Evolutionary conservation across 2,329 filamentous ascomycete genomes (phyloP).

Genomic region (Phoma sp.): DNA sequence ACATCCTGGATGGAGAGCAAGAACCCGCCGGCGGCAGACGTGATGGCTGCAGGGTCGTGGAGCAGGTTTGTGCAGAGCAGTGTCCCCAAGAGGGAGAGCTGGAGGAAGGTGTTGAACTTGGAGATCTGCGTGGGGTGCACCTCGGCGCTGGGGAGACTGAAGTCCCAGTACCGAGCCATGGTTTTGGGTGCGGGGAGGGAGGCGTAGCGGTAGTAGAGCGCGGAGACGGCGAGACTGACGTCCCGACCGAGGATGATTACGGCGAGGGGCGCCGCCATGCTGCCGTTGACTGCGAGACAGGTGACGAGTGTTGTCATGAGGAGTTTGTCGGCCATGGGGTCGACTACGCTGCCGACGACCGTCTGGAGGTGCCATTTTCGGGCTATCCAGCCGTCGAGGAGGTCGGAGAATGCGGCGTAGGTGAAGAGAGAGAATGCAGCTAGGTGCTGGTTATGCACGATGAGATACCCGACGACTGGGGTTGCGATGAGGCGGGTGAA

Average conservation of each 20-base stretch:
- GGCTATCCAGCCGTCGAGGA: constrained; percentile 94
- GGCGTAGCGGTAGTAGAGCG: constrained; percentile 95
- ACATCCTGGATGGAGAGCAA: constrained; percentile 32
- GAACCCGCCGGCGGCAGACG: constrained; percentile 45
- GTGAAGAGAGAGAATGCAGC: constrained; percentile 85
- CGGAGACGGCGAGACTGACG: constrained; percentile 78
- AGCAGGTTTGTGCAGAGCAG: constrained; percentile 82
- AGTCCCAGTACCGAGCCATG: constrained; percentile 93
- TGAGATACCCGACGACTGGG: constrained; percentile 84
- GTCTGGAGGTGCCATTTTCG: constrained; percentile 86
- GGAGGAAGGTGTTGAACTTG: constrained; percentile 91
- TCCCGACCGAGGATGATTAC: constrained; percentile 91
- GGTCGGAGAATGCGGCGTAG: constrained; percentile 89
- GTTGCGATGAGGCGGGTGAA: constrained; percentile 83
- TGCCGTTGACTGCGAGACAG: constrained; percentile 81
- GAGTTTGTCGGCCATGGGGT: constrained; percentile 92
- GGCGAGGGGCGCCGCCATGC: constrained; percentile 84
- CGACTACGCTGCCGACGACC: constrained; percentile 88
- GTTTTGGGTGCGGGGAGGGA: constrained; percentile 93
- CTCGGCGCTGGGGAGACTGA: constrained; percentile 85
- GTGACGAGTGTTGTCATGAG: constrained; percentile 94
- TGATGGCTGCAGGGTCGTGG: constrained; percentile 61
- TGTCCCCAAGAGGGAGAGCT: constrained; percentile 82
- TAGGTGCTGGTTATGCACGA: constrained; percentile 80
- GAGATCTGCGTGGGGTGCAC: constrained; percentile 83